These are phyloP conservation scores for Candida hungchunana DNA, from an alignment of 805 yeast species.

Conservation along the genomic window DNA sequence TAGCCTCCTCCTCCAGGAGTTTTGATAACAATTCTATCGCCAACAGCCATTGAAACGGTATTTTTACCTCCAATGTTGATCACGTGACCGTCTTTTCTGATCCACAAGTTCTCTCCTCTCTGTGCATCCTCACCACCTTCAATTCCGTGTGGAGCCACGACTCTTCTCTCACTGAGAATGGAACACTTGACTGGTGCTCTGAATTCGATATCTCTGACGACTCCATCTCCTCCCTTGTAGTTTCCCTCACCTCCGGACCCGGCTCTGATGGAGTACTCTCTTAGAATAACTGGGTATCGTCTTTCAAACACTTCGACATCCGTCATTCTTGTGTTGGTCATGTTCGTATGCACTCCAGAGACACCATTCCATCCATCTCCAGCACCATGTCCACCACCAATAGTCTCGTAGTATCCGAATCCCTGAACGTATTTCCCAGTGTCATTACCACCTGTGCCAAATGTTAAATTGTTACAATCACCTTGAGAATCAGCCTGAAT, in stretches of 20 bases:
- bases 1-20: slow-evolving; percentile 91
- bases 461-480: slow-evolving; percentile 89
- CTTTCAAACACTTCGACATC: slow-evolving; percentile 88
- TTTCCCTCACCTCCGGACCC: slow-evolving; percentile 81
- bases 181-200: slow-evolving; percentile 68
- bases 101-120: slow-evolving; percentile 65
- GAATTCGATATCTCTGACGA: slow-evolving; percentile 80
- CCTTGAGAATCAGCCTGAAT: slow-evolving; percentile 97
- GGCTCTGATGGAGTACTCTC: slow-evolving; percentile 62
- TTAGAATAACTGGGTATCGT: slow-evolving; percentile 77
- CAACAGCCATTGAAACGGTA: slow-evolving; percentile 49
- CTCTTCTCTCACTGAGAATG: slow-evolving; percentile 81
- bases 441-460: slow-evolving; percentile 71
- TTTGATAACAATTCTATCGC: slow-evolving; percentile 61
- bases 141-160: slow-evolving; percentile 81
- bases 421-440: slow-evolving; percentile 51
- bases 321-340: slow-evolving; percentile 91
- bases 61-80: slow-evolving; percentile 69
- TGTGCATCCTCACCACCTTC: slow-evolving; percentile 76
- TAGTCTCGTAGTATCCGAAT: slow-evolving; percentile 90
- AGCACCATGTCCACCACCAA: slow-evolving; percentile 96
- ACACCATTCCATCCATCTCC: slow-evolving; percentile 83
- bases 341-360: slow-evolving; percentile 88
- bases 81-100: slow-evolving; percentile 31
- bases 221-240: slow-evolving; percentile 81